These are phyloP conservation scores for Isoetes engelmannii DNA, from an alignment of 83 land plant species.

Conservation along the genomic window DNA sequence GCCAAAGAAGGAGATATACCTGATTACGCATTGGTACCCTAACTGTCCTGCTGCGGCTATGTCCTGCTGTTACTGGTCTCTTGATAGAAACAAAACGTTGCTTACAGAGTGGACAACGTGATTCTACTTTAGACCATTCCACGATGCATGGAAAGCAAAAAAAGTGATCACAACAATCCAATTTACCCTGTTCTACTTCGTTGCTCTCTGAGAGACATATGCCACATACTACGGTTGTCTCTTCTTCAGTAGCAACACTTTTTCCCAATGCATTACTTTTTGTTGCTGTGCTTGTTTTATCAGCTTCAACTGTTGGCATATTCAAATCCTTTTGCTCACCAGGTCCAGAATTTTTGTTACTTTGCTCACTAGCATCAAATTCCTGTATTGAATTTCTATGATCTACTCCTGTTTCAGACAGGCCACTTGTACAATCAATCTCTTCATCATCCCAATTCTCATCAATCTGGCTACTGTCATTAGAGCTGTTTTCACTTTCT, in stretches of 20 bases:
- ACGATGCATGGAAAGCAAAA: constrained; percentile 88
- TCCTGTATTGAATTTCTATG: no score
- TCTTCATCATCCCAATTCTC: no score
- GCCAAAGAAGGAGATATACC: constrained; percentile 33
- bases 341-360: no score
- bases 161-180: constrained; percentile 74
- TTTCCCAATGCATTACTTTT: no score
- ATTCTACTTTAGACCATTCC: constrained; percentile 98
- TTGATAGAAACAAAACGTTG: constrained; percentile 67
- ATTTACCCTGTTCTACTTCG: constrained; percentile 49
- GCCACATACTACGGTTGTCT: constrained; percentile 54
- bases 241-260: constrained; percentile 1
- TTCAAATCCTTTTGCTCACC: no score
- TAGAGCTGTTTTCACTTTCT: no score
- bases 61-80: constrained; percentile 42
- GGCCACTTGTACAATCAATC: no score
- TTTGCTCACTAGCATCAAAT: no score
- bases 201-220: constrained; percentile 79
- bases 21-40: constrained; percentile 68
- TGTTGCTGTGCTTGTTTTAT: no score
- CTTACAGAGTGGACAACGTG: constrained; percentile 91
- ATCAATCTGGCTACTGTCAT: no score
- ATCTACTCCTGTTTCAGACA: no score
- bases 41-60: constrained; percentile 45
- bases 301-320: no score